Percentiles rank a stretch among this genome's conserved stretches.
These are phyloP conservation scores for Leishmania turanica DNA, from an alignment of 208 protist genomes.

Conservation along the genomic window DNA sequence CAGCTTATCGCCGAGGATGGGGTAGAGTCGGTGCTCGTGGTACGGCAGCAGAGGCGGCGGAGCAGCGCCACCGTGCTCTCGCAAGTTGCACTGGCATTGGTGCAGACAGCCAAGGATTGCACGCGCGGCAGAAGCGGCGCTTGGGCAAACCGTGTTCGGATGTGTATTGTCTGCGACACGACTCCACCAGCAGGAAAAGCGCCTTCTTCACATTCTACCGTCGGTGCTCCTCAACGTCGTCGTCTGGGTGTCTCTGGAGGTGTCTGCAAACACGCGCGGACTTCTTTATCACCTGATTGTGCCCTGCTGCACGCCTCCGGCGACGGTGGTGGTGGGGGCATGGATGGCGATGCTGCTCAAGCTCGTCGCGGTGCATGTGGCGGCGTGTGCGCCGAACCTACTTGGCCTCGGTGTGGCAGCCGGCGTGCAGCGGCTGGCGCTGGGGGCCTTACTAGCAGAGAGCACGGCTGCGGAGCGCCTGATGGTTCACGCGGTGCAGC, in stretches of 20 bases:
- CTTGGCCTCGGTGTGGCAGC: constrained; percentile 41
- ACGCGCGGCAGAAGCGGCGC: background rate
- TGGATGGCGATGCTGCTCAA: constrained; percentile 53
- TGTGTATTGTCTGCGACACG: constrained; percentile 20
- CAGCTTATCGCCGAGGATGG: constrained; percentile 12
- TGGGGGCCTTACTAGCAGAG: constrained; percentile 19
- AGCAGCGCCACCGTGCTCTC: background rate
- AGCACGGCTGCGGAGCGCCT: constrained; percentile 34
- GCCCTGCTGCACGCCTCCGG: constrained; percentile 34
- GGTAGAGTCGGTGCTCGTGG: constrained; percentile 21
- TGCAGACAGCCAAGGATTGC: background rate
- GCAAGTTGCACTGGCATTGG: background rate
- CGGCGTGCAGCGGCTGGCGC: constrained; percentile 42
- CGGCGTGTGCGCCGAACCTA: constrained; percentile 25
- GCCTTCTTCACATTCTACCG: constrained; percentile 32
- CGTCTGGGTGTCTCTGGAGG: background rate
- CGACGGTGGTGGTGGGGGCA: constrained; percentile 30
- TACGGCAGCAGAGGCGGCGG: background rate
- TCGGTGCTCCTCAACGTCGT: constrained; percentile 31
- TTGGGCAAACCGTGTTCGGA: constrained; percentile 16
- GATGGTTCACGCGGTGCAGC: constrained; percentile 40
- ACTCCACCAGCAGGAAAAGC: constrained; percentile 28
- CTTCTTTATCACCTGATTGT: constrained; percentile 23
- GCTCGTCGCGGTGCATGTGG: constrained; percentile 36
- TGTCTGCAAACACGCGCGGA: constrained; percentile 11